Evolutionary conservation across 441 rosid genomes (phyloP), one percentile per base, ranked within the genome.

Genomic region (Syzygium syzygioides): DNA sequence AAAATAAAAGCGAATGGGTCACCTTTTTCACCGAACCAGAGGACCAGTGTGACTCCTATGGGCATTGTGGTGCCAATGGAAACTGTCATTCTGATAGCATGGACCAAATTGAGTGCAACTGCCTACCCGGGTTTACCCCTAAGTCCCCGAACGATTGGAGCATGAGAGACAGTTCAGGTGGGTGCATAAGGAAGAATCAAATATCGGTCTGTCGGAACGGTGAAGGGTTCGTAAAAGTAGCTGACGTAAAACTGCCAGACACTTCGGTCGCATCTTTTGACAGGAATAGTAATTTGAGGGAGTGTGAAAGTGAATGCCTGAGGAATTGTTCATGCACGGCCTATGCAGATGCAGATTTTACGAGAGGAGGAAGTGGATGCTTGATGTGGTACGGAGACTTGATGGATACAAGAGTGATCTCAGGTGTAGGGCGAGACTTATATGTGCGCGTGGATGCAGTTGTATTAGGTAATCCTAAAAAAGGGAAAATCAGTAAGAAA

Each of bases 51-150:
- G 99, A 95, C 76, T 85, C 28, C 68, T 96, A 94, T 84, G 48
- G 86, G 34, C 88, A 90, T 23, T 96, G 98, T 41, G 98, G 99
- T 14, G 86, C 90, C 5, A 94, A 95, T 54, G 87, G 93, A 90
- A 90, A 93, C 34, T 97, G 98, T 14, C 91, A 96, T 91, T 90
- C 94, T 1, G 90, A 90, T 9, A 62, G 28, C 18, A 23, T 92
- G 0, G 91, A 53, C 12, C 68, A 64, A 80, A 94, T 93, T 80
- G 92, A 90, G 53, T 97, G 99, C 87, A 83, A 86, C 12, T 97
- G 99, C 86, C 52, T 95, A 13, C 98, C 98, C 0, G 98, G 98
- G 7, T 96, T 91, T 56, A 91, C 90, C 76, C 98, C 99, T 14
- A 94, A 91, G 41, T 93, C 89, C 5, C 91, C 93, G 0, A 57